Evolutionary conservation across 331 rosid species (phyloP), one percentile per base, ranked within the genome.

Genomic region (Cucumis variabilis): DNA sequence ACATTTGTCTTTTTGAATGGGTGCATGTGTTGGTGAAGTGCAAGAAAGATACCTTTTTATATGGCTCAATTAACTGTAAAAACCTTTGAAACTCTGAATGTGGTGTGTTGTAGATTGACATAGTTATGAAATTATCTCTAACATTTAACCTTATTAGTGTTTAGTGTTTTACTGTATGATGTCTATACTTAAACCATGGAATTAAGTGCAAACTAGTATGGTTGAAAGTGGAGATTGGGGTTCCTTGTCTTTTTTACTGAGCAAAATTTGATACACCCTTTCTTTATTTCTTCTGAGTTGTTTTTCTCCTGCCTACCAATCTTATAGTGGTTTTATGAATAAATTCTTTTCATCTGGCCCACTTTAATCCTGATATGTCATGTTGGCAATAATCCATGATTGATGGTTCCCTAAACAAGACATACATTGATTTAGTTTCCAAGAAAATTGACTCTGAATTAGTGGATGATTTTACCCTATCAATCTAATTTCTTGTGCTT

Each of bases 171-270:
- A 79, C 15, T 53, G 24, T 77, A 25, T 78, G 65, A 80, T 13
- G 6, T 27, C 17, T 55, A 80, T 27, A 17, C 14, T 51, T 80
- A 27, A 53, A 60, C 50, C 28, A n/a, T 48, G 30, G 13, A 83
- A 37, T 62, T 24, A 65, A 60, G 20, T 82, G 53, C 53, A 82
- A 60, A 82, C 72, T 60, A 55, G 21, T 60, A 60, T 60, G 85
- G 72, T 82, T 60, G 71, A 25, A 33, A 41, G 85, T 60, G 27
- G 71, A 81, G 85, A 20, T 30, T 58, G 28, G 71, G 50, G 53
- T 4, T 12, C 30, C 55, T 3, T 28, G 14, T 63, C 15, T 37
- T 37, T 33, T 63, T 82, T 33, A 13, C 63, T 23, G 58, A 82
- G 37, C 74, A 23, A 33, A 62, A 33, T 82, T 82, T 41, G 60